phyloP scores from a whole-genome alignment of 192 early-diverging fungal genomes.

The Podochytrium sp. region DNA sequence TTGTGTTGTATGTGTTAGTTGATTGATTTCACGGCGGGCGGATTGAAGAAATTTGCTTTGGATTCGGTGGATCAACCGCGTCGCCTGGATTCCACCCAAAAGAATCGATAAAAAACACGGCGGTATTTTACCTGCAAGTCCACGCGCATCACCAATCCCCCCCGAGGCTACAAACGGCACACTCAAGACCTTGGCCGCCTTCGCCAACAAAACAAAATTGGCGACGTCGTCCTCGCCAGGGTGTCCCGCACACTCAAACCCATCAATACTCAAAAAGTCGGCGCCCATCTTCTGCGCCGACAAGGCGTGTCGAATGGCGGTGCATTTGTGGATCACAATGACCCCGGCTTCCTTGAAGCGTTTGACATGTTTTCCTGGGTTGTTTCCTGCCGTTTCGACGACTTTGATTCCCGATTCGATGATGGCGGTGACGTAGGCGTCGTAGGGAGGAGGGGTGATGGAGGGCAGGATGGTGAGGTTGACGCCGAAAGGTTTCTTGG shows the following conservation, averaged over 20 bases:
- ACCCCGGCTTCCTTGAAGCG: slow-evolving; percentile 70
- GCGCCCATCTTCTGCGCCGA: slow-evolving; percentile 58
- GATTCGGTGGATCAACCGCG: no score
- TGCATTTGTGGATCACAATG: slow-evolving; percentile 82
- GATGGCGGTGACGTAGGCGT: slow-evolving; percentile 71
- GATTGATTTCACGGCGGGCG: no score
- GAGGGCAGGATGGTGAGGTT: slow-evolving; percentile 80
- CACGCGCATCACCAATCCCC: slow-evolving; percentile 78
- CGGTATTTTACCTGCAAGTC: slow-evolving; percentile 77
- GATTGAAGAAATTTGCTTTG: no score
- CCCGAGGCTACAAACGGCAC: slow-evolving; percentile 79
- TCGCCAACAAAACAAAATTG: slow-evolving; percentile 72
- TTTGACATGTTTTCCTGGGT: slow-evolving; percentile 74
- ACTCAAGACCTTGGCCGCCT: slow-evolving; percentile 66
- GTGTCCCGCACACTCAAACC: slow-evolving; percentile 85
- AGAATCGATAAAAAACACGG: no score
- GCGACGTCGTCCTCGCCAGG: slow-evolving; percentile 83
- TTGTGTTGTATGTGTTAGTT: slow-evolving; percentile 38
- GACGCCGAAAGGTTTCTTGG: slow-evolving; percentile 80
- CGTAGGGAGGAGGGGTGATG: slow-evolving; percentile 80
- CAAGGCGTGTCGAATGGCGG: slow-evolving; percentile 74
- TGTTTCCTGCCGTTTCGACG: slow-evolving; percentile 86
- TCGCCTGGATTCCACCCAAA: slow-evolving; percentile 43
- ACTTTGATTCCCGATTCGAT: slow-evolving; percentile 79
- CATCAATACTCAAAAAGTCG: slow-evolving; percentile 78